Percentiles rank a stretch among this genome's conserved stretches.
These are phyloP conservation scores for Harringtonia lauricola DNA, from an alignment of 2,329 filamentous ascomycete species.

Conservation along the genomic window DNA sequence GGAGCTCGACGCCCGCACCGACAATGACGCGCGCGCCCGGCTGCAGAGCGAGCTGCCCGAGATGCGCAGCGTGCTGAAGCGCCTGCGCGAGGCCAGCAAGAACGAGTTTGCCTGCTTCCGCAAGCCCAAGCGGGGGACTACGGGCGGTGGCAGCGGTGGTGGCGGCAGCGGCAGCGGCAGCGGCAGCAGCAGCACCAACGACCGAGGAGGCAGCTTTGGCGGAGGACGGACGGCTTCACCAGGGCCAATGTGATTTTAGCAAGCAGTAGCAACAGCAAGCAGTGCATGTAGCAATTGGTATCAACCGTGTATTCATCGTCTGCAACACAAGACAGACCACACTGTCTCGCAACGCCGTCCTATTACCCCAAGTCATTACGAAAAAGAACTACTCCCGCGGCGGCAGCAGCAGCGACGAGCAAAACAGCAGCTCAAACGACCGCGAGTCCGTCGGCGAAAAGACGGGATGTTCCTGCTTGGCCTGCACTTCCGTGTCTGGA, in stretches of 20 bases:
- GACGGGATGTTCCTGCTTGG: constrained; percentile 38
- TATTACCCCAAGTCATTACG: background rate
- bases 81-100: constrained; percentile 67
- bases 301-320: background rate
- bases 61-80: constrained; percentile 80
- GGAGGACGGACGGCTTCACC: no score
- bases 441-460: constrained; percentile 39
- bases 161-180: background rate
- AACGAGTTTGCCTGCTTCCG: constrained; percentile 83
- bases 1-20: constrained; percentile 78
- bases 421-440: constrained; percentile 33
- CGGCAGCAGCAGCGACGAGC: constrained; percentile 28
- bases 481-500: constrained; percentile 27
- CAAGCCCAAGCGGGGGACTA: constrained; percentile 38
- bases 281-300: background rate
- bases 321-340: no score
- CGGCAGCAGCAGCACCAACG: background rate
- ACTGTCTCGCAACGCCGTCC: no score
- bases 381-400: constrained; percentile 9
- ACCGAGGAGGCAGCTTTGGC: background rate
- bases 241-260: no score
- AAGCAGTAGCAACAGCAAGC: background rate
- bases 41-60: constrained; percentile 82
- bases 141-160: background rate
- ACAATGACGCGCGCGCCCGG: constrained; percentile 68